phyloP scores from a whole-genome alignment of 2,329 filamentous ascomycete species.

The Nannizziopsis barbatae region DNA sequence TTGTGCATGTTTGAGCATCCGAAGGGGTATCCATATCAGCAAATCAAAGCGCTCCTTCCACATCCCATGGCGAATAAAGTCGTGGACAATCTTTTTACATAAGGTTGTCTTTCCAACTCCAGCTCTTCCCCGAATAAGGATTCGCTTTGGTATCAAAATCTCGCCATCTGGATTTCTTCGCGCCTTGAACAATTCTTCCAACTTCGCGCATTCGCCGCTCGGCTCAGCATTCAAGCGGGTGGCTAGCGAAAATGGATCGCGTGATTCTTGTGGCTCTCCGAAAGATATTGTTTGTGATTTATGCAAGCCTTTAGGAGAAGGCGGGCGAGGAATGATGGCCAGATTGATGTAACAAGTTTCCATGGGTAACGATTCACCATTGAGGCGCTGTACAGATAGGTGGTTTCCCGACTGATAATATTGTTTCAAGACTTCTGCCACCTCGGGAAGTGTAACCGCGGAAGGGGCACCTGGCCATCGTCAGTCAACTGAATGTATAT shows the following conservation, averaged over 20 bases:
- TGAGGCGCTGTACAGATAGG: conserved; percentile 29
- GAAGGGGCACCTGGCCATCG: too few species aligned
- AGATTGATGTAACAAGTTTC: conserved; percentile 35
- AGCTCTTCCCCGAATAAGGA: conserved; percentile 30
- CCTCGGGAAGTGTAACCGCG: background rate
- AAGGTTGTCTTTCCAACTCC: conserved; percentile 35
- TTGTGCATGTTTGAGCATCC: conserved; percentile 24
- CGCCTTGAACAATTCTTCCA: conserved; percentile 20
- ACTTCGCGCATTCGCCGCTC: background rate
- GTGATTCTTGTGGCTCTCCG: background rate
- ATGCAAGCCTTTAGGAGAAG: background rate
- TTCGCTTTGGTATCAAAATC: conserved; percentile 20
- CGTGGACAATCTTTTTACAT: conserved; percentile 35
- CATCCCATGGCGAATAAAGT: conserved; percentile 21
- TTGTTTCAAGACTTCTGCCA: background rate
- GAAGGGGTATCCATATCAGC: conserved; percentile 33
- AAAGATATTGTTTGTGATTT: background rate
- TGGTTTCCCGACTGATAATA: conserved; percentile 14
- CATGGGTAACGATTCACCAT: conserved; percentile 25
- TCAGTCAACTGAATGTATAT: too few species aligned
- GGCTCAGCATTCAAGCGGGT: background rate
- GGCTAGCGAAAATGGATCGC: conserved; percentile 3
- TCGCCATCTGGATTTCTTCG: conserved; percentile 16
- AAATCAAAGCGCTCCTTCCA: conserved; percentile 27
- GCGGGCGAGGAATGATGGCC: conserved; percentile 24